Percentiles rank a stretch among this genome's conserved stretches.
Evolutionary conservation across 768 basidiomycete species (phyloP).

Genomic region (Saitozyma podzolica): DNA sequence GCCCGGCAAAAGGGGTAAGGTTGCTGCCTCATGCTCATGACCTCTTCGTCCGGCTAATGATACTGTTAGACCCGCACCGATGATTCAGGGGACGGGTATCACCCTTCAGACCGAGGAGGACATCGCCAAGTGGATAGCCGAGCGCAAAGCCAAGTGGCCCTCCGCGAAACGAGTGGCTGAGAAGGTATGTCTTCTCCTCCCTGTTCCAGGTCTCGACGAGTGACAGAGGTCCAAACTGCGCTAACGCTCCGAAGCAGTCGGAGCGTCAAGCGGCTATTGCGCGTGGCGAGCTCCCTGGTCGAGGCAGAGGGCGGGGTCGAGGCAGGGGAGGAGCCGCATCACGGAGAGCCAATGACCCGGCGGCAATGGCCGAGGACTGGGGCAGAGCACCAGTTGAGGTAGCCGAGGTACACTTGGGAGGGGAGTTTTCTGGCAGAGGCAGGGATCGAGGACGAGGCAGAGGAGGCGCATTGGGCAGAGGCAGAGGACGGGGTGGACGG

Average conservation of each 20-base stretch:
- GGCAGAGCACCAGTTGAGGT: constrained; percentile 11
- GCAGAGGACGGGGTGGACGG: constrained; percentile 39
- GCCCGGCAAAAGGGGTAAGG: constrained; percentile 49
- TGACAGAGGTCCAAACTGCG: no score
- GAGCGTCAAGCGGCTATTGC: constrained; percentile 75
- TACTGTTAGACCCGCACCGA: constrained; percentile 28
- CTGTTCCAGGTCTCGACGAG: neutral
- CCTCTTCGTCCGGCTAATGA: neutral
- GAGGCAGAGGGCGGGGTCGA: constrained; percentile 22
- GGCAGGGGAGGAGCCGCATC: constrained; percentile 17
- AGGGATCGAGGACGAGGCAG: constrained; percentile 18
- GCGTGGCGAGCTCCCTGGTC: constrained; percentile 63
- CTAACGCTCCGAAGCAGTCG: constrained; percentile 56
- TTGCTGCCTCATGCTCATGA: neutral
- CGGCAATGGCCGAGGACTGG: constrained; percentile 31
- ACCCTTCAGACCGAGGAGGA: constrained; percentile 77
- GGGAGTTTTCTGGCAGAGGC: constrained; percentile 3
- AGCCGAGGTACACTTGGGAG: neutral
- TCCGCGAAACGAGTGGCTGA: constrained; percentile 68
- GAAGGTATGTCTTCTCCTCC: constrained; percentile 56
- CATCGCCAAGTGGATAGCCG: constrained; percentile 79
- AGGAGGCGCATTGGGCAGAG: constrained; percentile 50
- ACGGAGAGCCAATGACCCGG: constrained; percentile 19
- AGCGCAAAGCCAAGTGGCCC: constrained; percentile 84
- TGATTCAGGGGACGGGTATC: constrained; percentile 66